Percentiles rank a stretch among this genome's conserved stretches.
Evolutionary conservation across 495 filamentous ascomycete genomes (phyloP).

Genomic region (Aspergillus olivimuriae): DNA sequence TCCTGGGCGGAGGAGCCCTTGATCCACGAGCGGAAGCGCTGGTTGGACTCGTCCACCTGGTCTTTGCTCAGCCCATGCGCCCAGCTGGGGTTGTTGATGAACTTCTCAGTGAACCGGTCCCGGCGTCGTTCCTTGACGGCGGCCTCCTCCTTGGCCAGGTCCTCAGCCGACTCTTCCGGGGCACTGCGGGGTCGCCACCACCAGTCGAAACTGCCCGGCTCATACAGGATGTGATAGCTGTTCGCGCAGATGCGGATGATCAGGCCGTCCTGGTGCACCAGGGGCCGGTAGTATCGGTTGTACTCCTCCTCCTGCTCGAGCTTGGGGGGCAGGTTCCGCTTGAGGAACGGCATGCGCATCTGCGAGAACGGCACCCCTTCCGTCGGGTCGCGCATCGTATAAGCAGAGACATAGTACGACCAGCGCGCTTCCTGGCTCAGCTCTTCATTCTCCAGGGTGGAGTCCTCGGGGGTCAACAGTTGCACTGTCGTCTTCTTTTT

Average conservation of each 20-base stretch:
- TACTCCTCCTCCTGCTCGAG: conserved; percentile 44
- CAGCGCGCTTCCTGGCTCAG: conserved; percentile 58
- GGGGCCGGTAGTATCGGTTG: conserved; percentile 43
- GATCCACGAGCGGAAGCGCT: conserved; percentile 48
- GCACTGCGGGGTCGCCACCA: conserved; percentile 40
- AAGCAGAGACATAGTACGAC: conserved; percentile 93
- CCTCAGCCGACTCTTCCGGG: conserved; percentile 37
- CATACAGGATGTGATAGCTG: conserved; percentile 74
- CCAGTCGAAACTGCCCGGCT: conserved; percentile 59
- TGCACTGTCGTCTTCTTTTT: conserved; percentile 56
- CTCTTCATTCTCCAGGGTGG: conserved; percentile 63
- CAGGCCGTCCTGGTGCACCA: conserved; percentile 66
- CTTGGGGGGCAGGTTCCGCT: conserved; percentile 64
- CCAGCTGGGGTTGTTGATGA: conserved; percentile 69
- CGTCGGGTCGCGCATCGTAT: conserved; percentile 78
- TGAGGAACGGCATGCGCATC: conserved; percentile 61
- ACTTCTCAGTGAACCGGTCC: conserved; percentile 62
- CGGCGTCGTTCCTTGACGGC: conserved; percentile 50
- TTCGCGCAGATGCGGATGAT: conserved; percentile 73
- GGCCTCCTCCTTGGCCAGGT: conserved; percentile 34
- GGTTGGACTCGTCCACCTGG: conserved; percentile 62
- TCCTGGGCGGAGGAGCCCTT: conserved; percentile 26
- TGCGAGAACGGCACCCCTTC: conserved; percentile 67
- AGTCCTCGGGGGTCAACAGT: conserved; percentile 72
- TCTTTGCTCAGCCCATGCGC: conserved; percentile 66